Conservation (phyloP, 108 stramenopile species). For the Cyclotella kingstonii region DNA sequence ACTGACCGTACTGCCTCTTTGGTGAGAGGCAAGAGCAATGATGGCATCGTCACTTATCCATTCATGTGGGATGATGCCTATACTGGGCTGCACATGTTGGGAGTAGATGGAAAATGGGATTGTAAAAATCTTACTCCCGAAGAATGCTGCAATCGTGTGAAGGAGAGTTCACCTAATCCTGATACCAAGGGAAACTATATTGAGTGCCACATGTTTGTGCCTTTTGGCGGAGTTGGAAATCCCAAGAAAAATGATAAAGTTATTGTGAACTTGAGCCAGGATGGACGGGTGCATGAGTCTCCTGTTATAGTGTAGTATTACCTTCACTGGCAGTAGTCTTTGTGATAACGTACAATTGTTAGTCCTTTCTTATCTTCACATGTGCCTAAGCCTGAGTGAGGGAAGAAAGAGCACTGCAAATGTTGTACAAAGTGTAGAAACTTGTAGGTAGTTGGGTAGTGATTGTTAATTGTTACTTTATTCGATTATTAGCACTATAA, state of each 20-base stretch:
- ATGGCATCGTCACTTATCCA: conserved; percentile 37
- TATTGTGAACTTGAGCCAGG: conserved; percentile 17
- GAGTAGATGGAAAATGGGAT: conserved; percentile 42
- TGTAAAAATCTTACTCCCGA: conserved; percentile 17
- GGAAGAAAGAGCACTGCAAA: too few relatives aligned
- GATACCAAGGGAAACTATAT: conserved; percentile 25
- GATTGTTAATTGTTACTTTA: too few relatives aligned
- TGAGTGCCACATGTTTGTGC: conserved; percentile 41
- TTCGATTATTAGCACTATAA: too few relatives aligned
- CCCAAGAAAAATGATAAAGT: conserved; percentile 18
- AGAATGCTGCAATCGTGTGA: conserved; percentile 20
- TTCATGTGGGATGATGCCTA: conserved; percentile 27
- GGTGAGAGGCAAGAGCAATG: conserved; percentile 11
- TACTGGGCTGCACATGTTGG: conserved; percentile 9
- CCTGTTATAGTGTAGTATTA: conserved; percentile 21
- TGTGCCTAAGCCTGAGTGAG: too few relatives aligned
- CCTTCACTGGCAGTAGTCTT: too few relatives aligned
- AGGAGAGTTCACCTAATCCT: conserved; percentile 9
- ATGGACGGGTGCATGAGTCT: conserved; percentile 32
- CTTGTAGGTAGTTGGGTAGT: too few relatives aligned
- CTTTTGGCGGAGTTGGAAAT: conserved; percentile 30
- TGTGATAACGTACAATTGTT: too few relatives aligned
- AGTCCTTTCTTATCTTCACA: too few relatives aligned
- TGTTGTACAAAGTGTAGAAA: too few relatives aligned
- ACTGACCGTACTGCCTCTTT: conserved; percentile 10